These are phyloP conservation scores for Elsinoe ampelina DNA, from an alignment of 2,329 filamentous ascomycete genomes.

Conservation along the genomic window DNA sequence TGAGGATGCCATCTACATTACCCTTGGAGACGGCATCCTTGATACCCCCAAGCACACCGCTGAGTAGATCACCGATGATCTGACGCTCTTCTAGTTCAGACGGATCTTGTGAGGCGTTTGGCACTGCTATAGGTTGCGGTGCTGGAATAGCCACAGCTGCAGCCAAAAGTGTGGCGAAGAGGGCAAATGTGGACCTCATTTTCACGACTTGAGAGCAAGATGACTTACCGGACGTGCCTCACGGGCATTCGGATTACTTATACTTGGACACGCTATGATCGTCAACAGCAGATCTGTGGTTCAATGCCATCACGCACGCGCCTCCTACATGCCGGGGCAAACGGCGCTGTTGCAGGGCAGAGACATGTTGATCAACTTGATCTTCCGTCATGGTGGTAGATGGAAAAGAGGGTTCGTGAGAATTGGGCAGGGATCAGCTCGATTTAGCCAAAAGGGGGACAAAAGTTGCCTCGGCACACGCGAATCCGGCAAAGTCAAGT, in stretches of 20 bases:
- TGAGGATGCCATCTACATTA: constrained; percentile 12
- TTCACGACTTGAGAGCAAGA: neutral
- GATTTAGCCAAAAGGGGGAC: neutral
- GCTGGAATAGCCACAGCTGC: constrained; percentile 14
- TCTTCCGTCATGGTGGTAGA: neutral
- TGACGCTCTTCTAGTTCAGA: constrained; percentile 14
- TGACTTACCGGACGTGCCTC: neutral
- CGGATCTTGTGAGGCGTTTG: neutral
- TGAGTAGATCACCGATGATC: constrained; percentile 8
- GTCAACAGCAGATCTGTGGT: neutral
- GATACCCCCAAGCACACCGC: constrained; percentile 14
- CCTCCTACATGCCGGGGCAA: neutral
- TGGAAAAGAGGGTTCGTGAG: neutral
- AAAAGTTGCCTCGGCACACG: neutral
- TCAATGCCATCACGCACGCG: constrained; percentile 1
- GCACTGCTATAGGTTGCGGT: constrained; percentile 9
- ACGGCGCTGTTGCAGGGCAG: neutral
- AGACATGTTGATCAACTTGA: neutral
- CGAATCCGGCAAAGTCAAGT: neutral
- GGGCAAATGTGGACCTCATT: constrained; percentile 1
- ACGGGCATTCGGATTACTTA: neutral
- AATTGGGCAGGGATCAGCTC: neutral
- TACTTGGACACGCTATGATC: neutral
- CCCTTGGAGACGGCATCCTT: constrained; percentile 12
- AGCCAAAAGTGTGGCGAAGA: constrained; percentile 5